phyloP scores from a whole-genome alignment of 1,139 yeast genomes.

The Geotrichum phurueaensis region DNA sequence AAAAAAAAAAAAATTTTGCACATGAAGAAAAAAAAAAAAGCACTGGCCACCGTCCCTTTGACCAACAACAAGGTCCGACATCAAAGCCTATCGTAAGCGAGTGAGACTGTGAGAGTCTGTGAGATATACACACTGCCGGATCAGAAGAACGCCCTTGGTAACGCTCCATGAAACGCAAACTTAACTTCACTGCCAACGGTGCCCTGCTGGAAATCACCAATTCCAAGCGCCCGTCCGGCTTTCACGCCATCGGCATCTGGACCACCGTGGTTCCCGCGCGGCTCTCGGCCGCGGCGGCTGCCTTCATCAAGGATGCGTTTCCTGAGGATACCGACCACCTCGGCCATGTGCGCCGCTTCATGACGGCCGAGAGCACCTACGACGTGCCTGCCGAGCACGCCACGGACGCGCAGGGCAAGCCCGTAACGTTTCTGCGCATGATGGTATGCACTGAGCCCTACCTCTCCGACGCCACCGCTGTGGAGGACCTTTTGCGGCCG shows the following conservation, averaged over 20 bases:
- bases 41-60: background rate
- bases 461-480: slow-evolving; percentile 19
- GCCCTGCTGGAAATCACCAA: slow-evolving; percentile 13
- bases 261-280: slow-evolving; percentile 44
- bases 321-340: slow-evolving; percentile 14
- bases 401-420: slow-evolving; percentile 12
- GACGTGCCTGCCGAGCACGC: background rate
- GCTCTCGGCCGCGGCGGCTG: slow-evolving; percentile 37
- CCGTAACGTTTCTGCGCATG: slow-evolving; percentile 29
- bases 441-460: slow-evolving; percentile 32
- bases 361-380: slow-evolving; percentile 28
- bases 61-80: background rate
- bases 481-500: slow-evolving; percentile 21
- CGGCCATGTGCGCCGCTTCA: slow-evolving; percentile 37
- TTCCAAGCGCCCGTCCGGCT: slow-evolving; percentile 6
- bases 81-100: background rate
- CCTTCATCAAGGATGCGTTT: slow-evolving; percentile 27
- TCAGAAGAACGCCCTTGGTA: background rate
- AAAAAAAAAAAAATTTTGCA: background rate
- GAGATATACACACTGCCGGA: background rate
- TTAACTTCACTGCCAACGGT: slow-evolving; percentile 15
- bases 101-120: background rate
- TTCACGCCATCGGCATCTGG: slow-evolving; percentile 40
- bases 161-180: slow-evolving; percentile 10
- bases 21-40: background rate